Conservation (phyloP, 2,329 filamentous ascomycete species). For the Ceratocystis lukuohia region DNA sequence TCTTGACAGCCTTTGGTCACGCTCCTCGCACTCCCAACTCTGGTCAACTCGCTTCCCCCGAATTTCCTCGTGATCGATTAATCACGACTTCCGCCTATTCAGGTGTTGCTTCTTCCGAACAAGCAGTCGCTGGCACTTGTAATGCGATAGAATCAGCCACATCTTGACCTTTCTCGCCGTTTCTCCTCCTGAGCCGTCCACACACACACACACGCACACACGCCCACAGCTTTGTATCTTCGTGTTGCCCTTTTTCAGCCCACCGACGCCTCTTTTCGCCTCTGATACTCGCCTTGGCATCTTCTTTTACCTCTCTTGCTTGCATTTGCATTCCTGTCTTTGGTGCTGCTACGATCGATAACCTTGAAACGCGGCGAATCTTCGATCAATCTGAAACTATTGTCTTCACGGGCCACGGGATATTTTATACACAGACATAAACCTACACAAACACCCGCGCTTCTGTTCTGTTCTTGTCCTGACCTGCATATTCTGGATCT, state of each 20-base stretch:
- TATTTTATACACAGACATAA: neutral
- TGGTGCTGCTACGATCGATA: neutral
- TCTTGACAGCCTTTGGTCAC: constrained; percentile 5
- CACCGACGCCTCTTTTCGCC: neutral
- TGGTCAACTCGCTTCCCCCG: constrained; percentile 3
- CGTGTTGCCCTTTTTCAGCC: constrained; percentile 15
- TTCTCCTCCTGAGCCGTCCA: neutral
- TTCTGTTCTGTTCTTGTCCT: neutral
- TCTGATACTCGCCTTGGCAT: neutral
- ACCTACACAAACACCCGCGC: neutral
- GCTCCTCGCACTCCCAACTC: neutral
- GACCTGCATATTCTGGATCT: neutral
- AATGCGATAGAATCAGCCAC: neutral
- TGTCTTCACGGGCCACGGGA: neutral
- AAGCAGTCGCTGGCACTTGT: neutral
- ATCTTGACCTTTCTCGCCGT: neutral
- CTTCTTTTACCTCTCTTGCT: neutral
- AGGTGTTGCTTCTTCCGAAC: constrained; percentile 16
- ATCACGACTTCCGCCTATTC: neutral
- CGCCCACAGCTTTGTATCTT: constrained; percentile 15
- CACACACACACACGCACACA: no score
- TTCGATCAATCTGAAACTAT: neutral
- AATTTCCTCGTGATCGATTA: neutral
- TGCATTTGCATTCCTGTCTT: neutral
- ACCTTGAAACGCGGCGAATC: neutral